Percentiles rank a stretch among this genome's conserved stretches.
phyloP scores from a whole-genome alignment of 2,329 filamentous ascomycete genomes.

The Trichoderma guizhouense region DNA sequence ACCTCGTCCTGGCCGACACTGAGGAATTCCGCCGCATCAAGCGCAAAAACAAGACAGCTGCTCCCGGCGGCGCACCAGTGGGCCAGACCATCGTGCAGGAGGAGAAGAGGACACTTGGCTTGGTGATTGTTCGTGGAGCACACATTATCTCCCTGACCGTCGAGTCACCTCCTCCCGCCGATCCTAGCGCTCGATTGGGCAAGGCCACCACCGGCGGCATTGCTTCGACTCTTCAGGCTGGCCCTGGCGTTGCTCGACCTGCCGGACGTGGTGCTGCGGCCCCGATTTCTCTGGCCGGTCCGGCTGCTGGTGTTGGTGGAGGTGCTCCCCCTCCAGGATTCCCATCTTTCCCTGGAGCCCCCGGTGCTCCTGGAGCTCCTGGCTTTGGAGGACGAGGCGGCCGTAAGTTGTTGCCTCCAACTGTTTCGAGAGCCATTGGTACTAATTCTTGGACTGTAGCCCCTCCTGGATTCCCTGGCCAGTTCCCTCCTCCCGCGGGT shows the following conservation, averaged over 20 bases:
- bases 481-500: constrained; percentile 45
- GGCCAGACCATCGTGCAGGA: constrained; percentile 78
- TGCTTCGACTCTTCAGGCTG: constrained; percentile 70
- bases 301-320: constrained; percentile 81
- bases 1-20: constrained; percentile 95
- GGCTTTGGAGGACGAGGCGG: constrained; percentile 46
- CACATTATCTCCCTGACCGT: constrained; percentile 94
- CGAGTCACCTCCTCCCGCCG: constrained; percentile 90
- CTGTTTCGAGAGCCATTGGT: neutral
- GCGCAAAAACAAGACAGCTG: constrained; percentile 70
- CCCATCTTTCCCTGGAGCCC: constrained; percentile 51
- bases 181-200: constrained; percentile 85
- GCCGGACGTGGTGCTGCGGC: constrained; percentile 76
- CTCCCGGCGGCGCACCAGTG: constrained; percentile 57
- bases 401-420: constrained; percentile 41
- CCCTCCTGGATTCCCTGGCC: constrained; percentile 50
- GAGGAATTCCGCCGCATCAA: constrained; percentile 95
- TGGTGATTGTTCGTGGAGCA: constrained; percentile 91
- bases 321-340: constrained; percentile 61
- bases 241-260: constrained; percentile 85
- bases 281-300: constrained; percentile 73
- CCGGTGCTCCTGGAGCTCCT: constrained; percentile 45
- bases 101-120: constrained; percentile 94
- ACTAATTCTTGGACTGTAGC: constrained; percentile 39
- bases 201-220: constrained; percentile 67